Conservation (phyloP, 2,329 filamentous ascomycete species). For the Trichophyton simii region DNA sequence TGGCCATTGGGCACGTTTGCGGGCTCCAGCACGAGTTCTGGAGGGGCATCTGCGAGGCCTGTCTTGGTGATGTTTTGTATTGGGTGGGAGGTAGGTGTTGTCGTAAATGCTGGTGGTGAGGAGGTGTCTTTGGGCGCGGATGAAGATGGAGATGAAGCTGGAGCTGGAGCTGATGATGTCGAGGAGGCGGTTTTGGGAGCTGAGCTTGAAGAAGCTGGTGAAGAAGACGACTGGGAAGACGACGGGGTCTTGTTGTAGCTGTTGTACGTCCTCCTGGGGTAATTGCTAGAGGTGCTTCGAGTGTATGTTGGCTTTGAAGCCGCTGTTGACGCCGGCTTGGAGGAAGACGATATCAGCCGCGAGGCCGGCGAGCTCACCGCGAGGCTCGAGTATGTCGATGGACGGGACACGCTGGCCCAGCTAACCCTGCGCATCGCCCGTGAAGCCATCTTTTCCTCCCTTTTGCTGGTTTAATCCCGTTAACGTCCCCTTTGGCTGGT, state of each 20-base stretch:
- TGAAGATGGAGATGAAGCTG: neutral
- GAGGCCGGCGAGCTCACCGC: neutral
- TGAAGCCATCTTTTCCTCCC: conserved; percentile 1
- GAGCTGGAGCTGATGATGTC: too few species aligned
- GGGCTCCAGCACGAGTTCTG: conserved; percentile 18
- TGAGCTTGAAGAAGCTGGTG: neutral
- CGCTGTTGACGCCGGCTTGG: conserved; percentile 10
- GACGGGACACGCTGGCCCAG: neutral
- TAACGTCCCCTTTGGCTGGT: too few species aligned
- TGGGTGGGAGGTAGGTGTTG: conserved; percentile 11
- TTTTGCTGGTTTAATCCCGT: neutral
- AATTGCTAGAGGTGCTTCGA: neutral
- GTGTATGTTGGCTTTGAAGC: conserved; percentile 6
- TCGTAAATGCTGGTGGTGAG: neutral
- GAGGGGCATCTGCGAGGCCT: conserved; percentile 26
- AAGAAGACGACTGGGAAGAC: neutral
- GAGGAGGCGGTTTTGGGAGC: neutral
- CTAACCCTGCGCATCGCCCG: neutral
- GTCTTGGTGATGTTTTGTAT: conserved; percentile 28
- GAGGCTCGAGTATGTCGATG: neutral
- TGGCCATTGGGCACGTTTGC: conserved; percentile 25
- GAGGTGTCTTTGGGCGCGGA: neutral
- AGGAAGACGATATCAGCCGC: neutral
- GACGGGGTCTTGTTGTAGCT: conserved; percentile 1
- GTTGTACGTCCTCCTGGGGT: neutral